These are phyloP conservation scores for Lumnitzera racemosa DNA, from an alignment of 345 rosid genomes.

Conservation along the genomic window DNA sequence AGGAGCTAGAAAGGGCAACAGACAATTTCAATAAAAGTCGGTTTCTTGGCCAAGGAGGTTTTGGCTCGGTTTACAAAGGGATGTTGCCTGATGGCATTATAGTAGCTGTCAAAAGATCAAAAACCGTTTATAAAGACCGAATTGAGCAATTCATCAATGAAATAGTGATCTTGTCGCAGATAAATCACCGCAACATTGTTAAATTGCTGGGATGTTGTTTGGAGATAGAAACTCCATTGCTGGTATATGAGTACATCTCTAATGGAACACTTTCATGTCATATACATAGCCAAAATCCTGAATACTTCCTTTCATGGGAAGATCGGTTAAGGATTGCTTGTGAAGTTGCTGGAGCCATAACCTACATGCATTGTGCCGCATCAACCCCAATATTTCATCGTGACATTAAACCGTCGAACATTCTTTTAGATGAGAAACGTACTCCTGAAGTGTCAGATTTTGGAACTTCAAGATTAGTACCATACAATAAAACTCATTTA, in stretches of 20 bases:
- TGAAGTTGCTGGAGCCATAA: constrained; percentile 23
- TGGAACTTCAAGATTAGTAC: constrained; percentile 13
- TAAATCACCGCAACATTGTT: constrained; percentile 24
- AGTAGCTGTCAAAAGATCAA: constrained; percentile 22
- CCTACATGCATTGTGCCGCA: constrained; percentile 22
- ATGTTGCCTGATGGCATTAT: constrained; percentile 15
- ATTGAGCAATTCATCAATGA: constrained; percentile 23
- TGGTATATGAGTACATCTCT: constrained; percentile 16
- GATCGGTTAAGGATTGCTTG: constrained; percentile 21
- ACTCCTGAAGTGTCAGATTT: constrained; percentile 11
- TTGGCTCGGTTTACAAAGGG: constrained; percentile 18
- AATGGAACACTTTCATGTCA: constrained; percentile 20
- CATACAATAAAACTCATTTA: constrained; percentile 13
- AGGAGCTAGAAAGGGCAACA: constrained; percentile 17
- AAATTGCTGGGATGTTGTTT: constrained; percentile 17
- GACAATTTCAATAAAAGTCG: constrained; percentile 19
- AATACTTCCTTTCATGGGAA: constrained; percentile 13
- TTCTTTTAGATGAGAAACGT: constrained; percentile 18
- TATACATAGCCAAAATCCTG: constrained; percentile 5
- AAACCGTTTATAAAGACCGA: constrained; percentile 9
- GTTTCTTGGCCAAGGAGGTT: constrained; percentile 22
- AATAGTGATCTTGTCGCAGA: constrained; percentile 18
- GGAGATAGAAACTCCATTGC: constrained; percentile 19
- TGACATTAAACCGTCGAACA: constrained; percentile 27
- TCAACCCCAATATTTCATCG: constrained; percentile 24